A percentile compares a stretch with the other conserved stretches of the same genome.
phyloP scores from a whole-genome alignment of 1,284 basidiomycete species.

The Anthracocystis panici-leucophaei region DNA sequence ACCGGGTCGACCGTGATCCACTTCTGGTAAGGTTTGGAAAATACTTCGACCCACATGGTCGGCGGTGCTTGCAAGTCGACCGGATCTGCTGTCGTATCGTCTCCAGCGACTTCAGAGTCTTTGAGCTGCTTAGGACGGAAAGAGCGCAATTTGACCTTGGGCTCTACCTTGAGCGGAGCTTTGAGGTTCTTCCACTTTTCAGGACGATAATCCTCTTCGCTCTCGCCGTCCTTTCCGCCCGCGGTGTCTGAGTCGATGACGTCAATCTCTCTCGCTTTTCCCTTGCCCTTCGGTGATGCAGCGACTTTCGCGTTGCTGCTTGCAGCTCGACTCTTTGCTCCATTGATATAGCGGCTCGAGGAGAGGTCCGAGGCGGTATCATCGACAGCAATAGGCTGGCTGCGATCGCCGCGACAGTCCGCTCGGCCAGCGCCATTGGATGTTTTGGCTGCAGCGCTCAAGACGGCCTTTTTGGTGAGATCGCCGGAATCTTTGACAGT shows the following conservation, averaged over 20 bases:
- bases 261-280: conserved; percentile 33
- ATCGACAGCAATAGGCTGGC: conserved; percentile 23
- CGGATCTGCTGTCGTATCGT: conserved; percentile 64
- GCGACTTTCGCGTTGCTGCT: not conserved
- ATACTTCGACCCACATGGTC: conserved; percentile 97
- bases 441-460: conserved; percentile 24
- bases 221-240: conserved; percentile 8
- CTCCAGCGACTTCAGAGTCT: conserved; percentile 45
- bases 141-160: conserved; percentile 50
- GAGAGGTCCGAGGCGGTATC: conserved; percentile 31
- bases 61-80: conserved; percentile 75
- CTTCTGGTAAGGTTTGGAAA: conserved; percentile 87
- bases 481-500: conserved; percentile 10
- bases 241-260: conserved; percentile 2
- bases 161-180: conserved; percentile 51
- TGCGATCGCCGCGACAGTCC: conserved; percentile 15
- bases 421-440: conserved; percentile 8
- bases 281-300: conserved; percentile 21
- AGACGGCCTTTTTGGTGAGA: conserved; percentile 35
- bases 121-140: conserved; percentile 53
- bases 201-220: conserved; percentile 49
- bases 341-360: conserved; percentile 7
- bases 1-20: conserved; percentile 96
- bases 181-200: conserved; percentile 54
- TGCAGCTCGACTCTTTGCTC: not conserved